Evolutionary conservation across 1,139 yeast genomes (phyloP).

Genomic region (Candida albicans): DNA sequence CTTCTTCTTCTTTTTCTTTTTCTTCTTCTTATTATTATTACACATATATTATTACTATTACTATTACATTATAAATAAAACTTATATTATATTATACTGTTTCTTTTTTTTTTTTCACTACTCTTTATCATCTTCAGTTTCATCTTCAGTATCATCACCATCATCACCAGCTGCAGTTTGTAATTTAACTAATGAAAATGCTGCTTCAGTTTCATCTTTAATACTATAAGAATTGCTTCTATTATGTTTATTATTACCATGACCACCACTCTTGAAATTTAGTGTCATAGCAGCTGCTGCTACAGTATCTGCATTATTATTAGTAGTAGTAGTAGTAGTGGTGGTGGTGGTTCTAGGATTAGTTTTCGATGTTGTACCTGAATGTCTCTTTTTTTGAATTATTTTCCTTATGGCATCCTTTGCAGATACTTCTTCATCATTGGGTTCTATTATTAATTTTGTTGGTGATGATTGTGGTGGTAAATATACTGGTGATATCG

Average conservation of each 20-base stretch:
- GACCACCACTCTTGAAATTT: no score
- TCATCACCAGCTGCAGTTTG: slow-evolving; percentile 11
- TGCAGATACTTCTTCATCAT: not conserved
- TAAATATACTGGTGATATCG: not conserved
- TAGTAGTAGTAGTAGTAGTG: not conserved
- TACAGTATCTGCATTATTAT: slow-evolving; percentile 13
- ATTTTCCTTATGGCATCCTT: not conserved
- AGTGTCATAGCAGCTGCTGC: not conserved
- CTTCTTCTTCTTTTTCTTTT: no score
- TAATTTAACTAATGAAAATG: slow-evolving; percentile 3
- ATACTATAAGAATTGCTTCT: not conserved
- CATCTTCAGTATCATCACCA: slow-evolving; percentile 10
- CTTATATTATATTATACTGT: no score
- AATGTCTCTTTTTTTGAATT: not conserved
- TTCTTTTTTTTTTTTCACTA: not conserved
- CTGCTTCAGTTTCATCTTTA: slow-evolving; percentile 14
- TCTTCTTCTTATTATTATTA: not conserved
- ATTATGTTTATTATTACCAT: not conserved
- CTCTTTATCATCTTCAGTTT: slow-evolving; percentile 4
- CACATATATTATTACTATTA: not conserved
- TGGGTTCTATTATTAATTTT: not conserved
- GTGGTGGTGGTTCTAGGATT: not conserved
- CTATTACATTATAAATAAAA: no score
- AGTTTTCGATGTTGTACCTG: not conserved
- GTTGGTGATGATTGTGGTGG: slow-evolving; percentile 1